Conservation (phyloP, 2,329 filamentous ascomycete species). For the Curvularia lunata region DNA sequence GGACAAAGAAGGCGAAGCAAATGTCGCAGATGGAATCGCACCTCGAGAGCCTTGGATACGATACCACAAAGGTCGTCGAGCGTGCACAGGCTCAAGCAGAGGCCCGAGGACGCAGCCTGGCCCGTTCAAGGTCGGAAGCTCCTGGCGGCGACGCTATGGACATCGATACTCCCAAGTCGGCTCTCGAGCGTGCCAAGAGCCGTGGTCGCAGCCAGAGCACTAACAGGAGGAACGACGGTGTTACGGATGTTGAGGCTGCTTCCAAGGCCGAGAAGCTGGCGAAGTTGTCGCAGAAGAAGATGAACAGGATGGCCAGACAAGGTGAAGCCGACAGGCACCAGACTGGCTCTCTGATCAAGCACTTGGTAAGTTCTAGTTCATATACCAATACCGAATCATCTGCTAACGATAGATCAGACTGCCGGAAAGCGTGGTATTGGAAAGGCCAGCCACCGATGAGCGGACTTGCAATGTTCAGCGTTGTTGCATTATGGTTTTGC, state of each 20-base stretch:
- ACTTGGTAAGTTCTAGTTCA: slow-evolving; percentile 72
- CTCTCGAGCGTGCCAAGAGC: slow-evolving; percentile 70
- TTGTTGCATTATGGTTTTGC: slow-evolving; percentile 21
- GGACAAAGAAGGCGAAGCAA: slow-evolving; percentile 79
- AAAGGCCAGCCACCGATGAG: slow-evolving; percentile 70
- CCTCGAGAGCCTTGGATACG: slow-evolving; percentile 83
- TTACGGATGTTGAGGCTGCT: slow-evolving; percentile 69
- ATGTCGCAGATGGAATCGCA: slow-evolving; percentile 86
- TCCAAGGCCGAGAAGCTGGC: slow-evolving; percentile 83
- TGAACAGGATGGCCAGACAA: slow-evolving; percentile 97
- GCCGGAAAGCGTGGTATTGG: slow-evolving; percentile 93
- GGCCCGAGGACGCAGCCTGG: slow-evolving; percentile 73
- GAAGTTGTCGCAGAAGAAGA: slow-evolving; percentile 95
- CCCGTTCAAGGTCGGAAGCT: slow-evolving; percentile 62
- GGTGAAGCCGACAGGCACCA: slow-evolving; percentile 95
- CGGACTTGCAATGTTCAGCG: slow-evolving; percentile 10
- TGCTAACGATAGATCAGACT: slow-evolving; percentile 60
- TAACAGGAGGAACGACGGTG: slow-evolving; percentile 78
- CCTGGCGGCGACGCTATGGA: slow-evolving; percentile 76
- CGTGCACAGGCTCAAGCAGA: slow-evolving; percentile 68
- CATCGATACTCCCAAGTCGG: slow-evolving; percentile 52
- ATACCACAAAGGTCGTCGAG: slow-evolving; percentile 75
- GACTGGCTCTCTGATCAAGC: slow-evolving; percentile 81
- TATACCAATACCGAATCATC: background rate
- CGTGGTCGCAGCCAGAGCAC: slow-evolving; percentile 68